Base-by-base conservation (phyloP, 768 basidiomycete genomes). In the Guyanaporus albipodus region DNA sequence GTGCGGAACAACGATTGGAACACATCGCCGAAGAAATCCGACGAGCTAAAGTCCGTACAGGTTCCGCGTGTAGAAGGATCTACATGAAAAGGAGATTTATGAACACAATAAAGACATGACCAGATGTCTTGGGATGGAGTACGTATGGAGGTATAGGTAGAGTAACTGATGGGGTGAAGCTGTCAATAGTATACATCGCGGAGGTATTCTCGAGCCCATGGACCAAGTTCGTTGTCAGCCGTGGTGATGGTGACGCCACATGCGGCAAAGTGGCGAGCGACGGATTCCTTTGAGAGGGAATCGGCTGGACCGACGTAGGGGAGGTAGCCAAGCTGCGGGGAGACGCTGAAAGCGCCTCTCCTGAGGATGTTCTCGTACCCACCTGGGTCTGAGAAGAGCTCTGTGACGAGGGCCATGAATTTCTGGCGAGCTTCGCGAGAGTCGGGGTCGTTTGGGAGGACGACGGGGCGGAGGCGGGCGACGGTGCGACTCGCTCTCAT, bases 401-500 rank as follows among this genome's bases (percentile, higher is more conserved):
- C 67, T 14, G 66, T 70, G 9, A 68, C 70, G 34, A 63, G 53
- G 0, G 62, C 46, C 70, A 71, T 70, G 56, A 73, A 73, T 54
- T 66, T 71, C 18, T 66, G 63, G 43, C 72, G 69, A 15, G 66
- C 48, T 2, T 70, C 61, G 17, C 60, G 61, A 38, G 63, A 64
- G 10, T 67, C 68, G 37, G 62, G 49, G 48, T 68, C 67, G 26
- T 54, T 62, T 1, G 59, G 53, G 44, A 66, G 58, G 23, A 68
- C 61, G 11, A 64, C 48, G 2, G 75, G 75, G 31, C 74, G 69
- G 22, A 76, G 71, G n/a, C 72, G 73, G 8, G 75, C 75, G 15
- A 76, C 70, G n/a, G 59, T 69, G 26, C 75, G 70, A 56, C 73
- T 75, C 2, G 75, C 75, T 42, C 64, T 69, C 57, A 76, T 69